Evolutionary conservation across 2,329 filamentous ascomycete species (phyloP), one percentile per base, ranked within the genome.

Genomic region (Podosphaera xanthii): DNA sequence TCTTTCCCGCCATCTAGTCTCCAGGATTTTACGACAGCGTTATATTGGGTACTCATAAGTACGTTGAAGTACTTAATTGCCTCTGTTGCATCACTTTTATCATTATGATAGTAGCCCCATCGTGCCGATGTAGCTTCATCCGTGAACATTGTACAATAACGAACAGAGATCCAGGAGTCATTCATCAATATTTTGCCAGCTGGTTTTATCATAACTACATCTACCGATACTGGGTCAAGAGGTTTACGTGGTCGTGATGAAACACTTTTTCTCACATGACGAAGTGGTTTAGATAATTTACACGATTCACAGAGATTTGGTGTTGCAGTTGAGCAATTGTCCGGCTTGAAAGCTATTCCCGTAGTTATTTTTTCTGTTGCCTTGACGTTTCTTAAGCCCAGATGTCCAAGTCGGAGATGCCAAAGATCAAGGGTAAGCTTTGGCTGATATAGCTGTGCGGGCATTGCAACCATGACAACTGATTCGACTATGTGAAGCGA

Each of bases 11-110:
- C 2, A 31, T 57, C 30, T 14, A 57, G n/a, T 57, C 38, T 57
- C 54, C 54, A 57, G 34, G 54, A 57, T n/a, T 57, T 57, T 57
- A 46, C 54, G 31, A 56, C 10, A 46, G 38, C 38, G 22, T 57
- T 44, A 9, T 46, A 57, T 31, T 46, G 54, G 12, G 9, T 57
- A 33, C 33, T 44, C 30, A 57, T 57, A 2, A 57, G 22, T 3
- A 31, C 54, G 10, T 44, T 57, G 31, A 57, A 57, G 33, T 57
- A 42, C 38, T 57, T 42, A 1, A 57, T 57, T 10, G 36, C 6
- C 2, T 57, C 54, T 2, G 35, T 22, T 57, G 54, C 54, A 1
- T 36, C 54, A 35, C 14, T 57, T 9, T 57, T 57, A 42, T 44
- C 54, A 2, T 57, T 38, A 22, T 57, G 54, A 44, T 42, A 57